Base-by-base conservation (phyloP, 2,329 filamentous ascomycete genomes). In the Polychaeton citri region DNA sequence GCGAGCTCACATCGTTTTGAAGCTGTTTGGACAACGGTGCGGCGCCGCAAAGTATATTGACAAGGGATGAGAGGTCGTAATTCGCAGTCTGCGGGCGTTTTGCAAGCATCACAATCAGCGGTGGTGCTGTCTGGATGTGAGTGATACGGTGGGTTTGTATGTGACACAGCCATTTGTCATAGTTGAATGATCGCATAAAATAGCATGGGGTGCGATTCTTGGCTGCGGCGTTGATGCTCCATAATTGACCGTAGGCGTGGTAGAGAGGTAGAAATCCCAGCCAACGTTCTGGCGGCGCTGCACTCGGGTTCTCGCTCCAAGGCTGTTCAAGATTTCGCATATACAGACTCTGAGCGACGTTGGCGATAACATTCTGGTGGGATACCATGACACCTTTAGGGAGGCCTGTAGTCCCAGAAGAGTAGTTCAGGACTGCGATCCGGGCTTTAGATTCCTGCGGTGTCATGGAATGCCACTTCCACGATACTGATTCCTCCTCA, bases 381-480 rank as follows among this genome's bases (percentile, higher is more conserved):
- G 51, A 60, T 6, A 64, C 58, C 55, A 60, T 62, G 2, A 64
- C 62, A 7, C 62, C 62, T 40, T 65, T 64, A 2, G 61, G 60
- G 1, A 64, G 47, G 2, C 62, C 62, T 0, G 62, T 65, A 2
- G 61, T 64, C 7, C 61, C 50, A 18, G 43, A 47, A 4, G 43
- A 47, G 37, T 50, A 52, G 34, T 52, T 52, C n/a, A 49, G 39
- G 5, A 47, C 48, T 7, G 46, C 46, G 6, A 34, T 39, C 12
- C 38, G 38, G 6, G 36, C 39, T n/a, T 35, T 43, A 17, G 64
- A 58, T 32, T 65, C 57, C 9, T 52, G 32, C 3, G 55, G 44
- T 19, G 40, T 53, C 24, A 69, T 45, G 3, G 48, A 42, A 15
- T 58, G 56, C 65, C 65, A 68, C 30, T 42, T 42, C 61, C 65